phyloP scores from a whole-genome alignment of 768 basidiomycete genomes.

The Lentinus brumalis region DNA sequence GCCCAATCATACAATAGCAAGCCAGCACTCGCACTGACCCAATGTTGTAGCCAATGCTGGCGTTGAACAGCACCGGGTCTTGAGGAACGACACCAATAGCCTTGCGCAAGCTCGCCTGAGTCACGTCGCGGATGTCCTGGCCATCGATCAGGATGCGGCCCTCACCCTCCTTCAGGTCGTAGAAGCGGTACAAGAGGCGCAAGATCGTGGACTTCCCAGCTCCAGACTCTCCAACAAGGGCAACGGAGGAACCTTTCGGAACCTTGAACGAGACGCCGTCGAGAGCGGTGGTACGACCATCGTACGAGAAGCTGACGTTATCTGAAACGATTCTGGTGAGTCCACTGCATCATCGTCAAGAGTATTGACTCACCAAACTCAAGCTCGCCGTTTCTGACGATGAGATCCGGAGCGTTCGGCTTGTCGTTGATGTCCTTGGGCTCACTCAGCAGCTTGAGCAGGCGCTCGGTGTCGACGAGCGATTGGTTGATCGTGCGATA shows the following conservation, averaged over 20 bases:
- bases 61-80: slow-evolving; percentile 74
- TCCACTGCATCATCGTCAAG: not conserved
- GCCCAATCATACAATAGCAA: not conserved
- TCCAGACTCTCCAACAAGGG: slow-evolving; percentile 84
- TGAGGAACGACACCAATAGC: slow-evolving; percentile 93
- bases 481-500: slow-evolving; percentile 79
- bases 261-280: slow-evolving; percentile 85
- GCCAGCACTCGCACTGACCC: slow-evolving; percentile 42
- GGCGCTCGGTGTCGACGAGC: slow-evolving; percentile 80
- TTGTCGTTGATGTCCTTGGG: slow-evolving; percentile 84
- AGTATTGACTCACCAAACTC: slow-evolving; percentile 69
- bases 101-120: slow-evolving; percentile 74
- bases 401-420: slow-evolving; percentile 71
- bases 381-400: slow-evolving; percentile 75
- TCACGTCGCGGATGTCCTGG: slow-evolving; percentile 85
- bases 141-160: slow-evolving; percentile 84
- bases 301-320: slow-evolving; percentile 87
- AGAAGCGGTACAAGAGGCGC: slow-evolving; percentile 90
- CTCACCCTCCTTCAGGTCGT: slow-evolving; percentile 80
- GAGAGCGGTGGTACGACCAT: slow-evolving; percentile 67
- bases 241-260: slow-evolving; percentile 84
- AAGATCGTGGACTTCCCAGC: slow-evolving; percentile 83
- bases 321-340: slow-evolving; percentile 42
- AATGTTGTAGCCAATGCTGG: slow-evolving; percentile 72
- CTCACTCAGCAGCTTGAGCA: slow-evolving; percentile 79